Base-by-base conservation (phyloP, 2,329 filamentous ascomycete species). In the Chrysosporium keratinophilum region DNA sequence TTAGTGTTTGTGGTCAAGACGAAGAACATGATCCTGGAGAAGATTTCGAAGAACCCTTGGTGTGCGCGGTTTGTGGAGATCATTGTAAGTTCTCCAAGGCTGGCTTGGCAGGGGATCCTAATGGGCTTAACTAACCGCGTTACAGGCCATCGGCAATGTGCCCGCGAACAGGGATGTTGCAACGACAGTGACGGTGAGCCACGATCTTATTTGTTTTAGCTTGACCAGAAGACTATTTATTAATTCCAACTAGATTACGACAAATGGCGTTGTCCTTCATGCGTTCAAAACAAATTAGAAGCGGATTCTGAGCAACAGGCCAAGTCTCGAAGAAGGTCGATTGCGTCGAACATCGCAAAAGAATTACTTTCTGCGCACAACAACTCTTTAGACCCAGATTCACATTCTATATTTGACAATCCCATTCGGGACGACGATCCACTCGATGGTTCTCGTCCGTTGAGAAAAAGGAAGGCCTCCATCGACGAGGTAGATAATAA, bases 121-220 rank as follows among this genome's bases (percentile, higher is more conserved):
- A 52, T 52, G 53, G 61, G 59, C 63, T 67, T 58, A 68, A 65
- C 74, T 74, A 70, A 74, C 70, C 68, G 70, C 64, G 65, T 66
- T 74, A 66, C 74, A 95, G 91, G 89, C 64, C 91, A 97, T 75
- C 83, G 85, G 68, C 85, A 93, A 78, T 96, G 91, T 72, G 90
- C 88, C 55, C 82, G 85, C 65, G 80, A 85, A 66, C 80, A 81
- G 66, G 79, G 79, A 56, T 80, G 80, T 59, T 72, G 87, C 62
- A 74, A 73, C 61, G 71, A 77, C 59, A 78, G 81, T 57, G 78
- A 83, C 68, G 79, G 87, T 89, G 78, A 69, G 78, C 66, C 52
- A 54, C 49, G 39, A 41, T n/a, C 17, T 49, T 44, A 12, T 19
- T 44, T 31, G 35, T 43, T 35, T 50, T 40, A 49, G 23, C 49